Evolutionary conservation across 2,329 filamentous ascomycete species (phyloP).

Genomic region (Moelleriella libera): DNA sequence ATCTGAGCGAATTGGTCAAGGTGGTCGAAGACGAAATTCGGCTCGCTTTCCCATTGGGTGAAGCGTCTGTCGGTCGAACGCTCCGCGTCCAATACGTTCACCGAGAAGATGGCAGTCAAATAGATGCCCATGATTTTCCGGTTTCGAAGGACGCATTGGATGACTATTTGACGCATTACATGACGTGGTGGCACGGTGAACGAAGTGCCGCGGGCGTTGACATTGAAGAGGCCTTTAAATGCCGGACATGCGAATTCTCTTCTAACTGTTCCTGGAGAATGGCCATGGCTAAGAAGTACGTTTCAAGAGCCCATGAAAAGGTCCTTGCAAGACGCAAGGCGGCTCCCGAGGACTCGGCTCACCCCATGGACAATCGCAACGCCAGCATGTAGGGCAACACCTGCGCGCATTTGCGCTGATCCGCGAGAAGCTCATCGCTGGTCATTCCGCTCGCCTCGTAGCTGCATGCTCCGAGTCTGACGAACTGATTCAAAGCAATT

Average conservation of each 20-base stretch:
- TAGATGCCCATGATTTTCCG: slow-evolving; percentile 45
- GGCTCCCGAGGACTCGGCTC: too few relatives aligned
- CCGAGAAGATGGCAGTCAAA: slow-evolving; percentile 34
- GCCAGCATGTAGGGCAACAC: too few relatives aligned
- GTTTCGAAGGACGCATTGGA: slow-evolving; percentile 53
- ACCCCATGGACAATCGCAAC: too few relatives aligned
- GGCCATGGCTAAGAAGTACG: slow-evolving; percentile 42
- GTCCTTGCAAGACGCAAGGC: slow-evolving; percentile 4
- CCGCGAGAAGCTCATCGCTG: too few relatives aligned
- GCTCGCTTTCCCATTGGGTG: slow-evolving; percentile 37
- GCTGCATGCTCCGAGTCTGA: too few relatives aligned
- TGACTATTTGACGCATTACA: slow-evolving; percentile 51
- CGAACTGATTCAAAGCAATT: too few relatives aligned
- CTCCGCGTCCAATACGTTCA: slow-evolving; percentile 41
- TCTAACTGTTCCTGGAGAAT: slow-evolving; percentile 67
- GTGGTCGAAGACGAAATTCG: slow-evolving; percentile 31
- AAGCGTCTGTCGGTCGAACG: slow-evolving; percentile 31
- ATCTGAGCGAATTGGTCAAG: slow-evolving; percentile 28
- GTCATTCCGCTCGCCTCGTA: too few relatives aligned
- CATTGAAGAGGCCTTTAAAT: slow-evolving; percentile 82
- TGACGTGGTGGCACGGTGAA: slow-evolving; percentile 81
- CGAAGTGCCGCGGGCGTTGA: slow-evolving; percentile 60
- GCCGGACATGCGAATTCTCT: slow-evolving; percentile 68
- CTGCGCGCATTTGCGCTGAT: too few relatives aligned
- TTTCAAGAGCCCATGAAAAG: not conserved